Percentiles rank a stretch among this genome's conserved stretches.
Conservation (phyloP, 169 alveolate species). For the Theileria annulata region DNA sequence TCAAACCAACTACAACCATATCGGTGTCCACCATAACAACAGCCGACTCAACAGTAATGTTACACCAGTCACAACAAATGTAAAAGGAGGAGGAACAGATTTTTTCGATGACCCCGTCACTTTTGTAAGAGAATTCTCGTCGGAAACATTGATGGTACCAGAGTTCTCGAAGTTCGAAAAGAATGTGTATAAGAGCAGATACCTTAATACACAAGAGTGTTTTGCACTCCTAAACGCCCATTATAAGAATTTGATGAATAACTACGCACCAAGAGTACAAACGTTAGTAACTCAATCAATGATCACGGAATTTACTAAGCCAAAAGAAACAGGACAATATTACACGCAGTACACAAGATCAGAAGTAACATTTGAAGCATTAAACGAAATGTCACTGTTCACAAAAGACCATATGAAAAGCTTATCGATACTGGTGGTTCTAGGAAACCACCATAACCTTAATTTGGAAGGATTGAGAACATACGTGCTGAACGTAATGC, state of each 20-base stretch:
- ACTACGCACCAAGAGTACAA: conserved; percentile 32
- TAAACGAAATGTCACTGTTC: conserved; percentile 33
- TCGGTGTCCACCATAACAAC: background rate
- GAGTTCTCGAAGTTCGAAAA: conserved; percentile 59
- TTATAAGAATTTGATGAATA: conserved; percentile 35
- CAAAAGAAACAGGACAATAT: too few relatives aligned
- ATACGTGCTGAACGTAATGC: conserved; percentile 7
- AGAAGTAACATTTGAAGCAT: conserved; percentile 28
- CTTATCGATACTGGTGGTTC: conserved; percentile 35
- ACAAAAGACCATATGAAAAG: conserved; percentile 59
- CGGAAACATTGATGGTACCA: conserved; percentile 24
- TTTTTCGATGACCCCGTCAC: conserved; percentile 56
- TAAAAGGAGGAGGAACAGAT: conserved; percentile 10
- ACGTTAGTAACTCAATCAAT: conserved; percentile 17
- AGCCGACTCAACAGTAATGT: background rate
- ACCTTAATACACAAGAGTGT: conserved; percentile 61
- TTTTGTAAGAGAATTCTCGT: conserved; percentile 38
- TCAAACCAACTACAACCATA: background rate
- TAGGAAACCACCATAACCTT: conserved; percentile 33
- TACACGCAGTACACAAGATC: background rate
- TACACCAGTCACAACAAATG: conserved; percentile 5
- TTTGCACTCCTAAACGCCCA: conserved; percentile 36
- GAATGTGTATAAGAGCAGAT: conserved; percentile 51
- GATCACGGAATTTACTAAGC: background rate
- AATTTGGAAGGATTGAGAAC: conserved; percentile 10